Conservation (phyloP, 768 basidiomycete genomes). For the Gloeophyllum trabeum region DNA sequence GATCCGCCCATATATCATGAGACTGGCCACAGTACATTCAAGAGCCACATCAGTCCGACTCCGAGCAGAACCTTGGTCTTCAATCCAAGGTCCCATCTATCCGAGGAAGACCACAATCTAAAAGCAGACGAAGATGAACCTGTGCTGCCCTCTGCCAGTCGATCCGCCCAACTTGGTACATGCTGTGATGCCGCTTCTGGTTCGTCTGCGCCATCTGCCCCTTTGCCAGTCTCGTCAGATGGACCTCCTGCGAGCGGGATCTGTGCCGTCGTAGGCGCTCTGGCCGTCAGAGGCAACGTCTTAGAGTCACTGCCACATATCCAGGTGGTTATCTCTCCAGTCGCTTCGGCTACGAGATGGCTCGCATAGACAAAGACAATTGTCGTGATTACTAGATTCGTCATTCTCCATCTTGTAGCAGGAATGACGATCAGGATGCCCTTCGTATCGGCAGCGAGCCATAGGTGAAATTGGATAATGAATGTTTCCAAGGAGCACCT, state of each 20-base stretch:
- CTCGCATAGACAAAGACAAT: constrained; percentile 74
- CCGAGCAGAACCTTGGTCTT: constrained; percentile 30
- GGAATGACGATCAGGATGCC: constrained; percentile 74
- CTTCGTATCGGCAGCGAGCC: constrained; percentile 78
- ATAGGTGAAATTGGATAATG: constrained; percentile 82
- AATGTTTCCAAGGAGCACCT: constrained; percentile 87
- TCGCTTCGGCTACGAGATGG: constrained; percentile 67
- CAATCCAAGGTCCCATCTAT: constrained; percentile 26
- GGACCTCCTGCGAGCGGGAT: background rate
- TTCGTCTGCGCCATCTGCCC: constrained; percentile 22
- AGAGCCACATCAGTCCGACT: constrained; percentile 44
- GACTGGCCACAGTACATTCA: constrained; percentile 50
- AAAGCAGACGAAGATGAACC: constrained; percentile 16
- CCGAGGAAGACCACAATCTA: constrained; percentile 18
- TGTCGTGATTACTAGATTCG: constrained; percentile 71
- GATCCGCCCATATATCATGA: constrained; percentile 5
- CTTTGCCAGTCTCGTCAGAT: constrained; percentile 1
- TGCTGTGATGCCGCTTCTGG: constrained; percentile 28
- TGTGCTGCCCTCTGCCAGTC: constrained; percentile 26
- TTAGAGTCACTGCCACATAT: constrained; percentile 30
- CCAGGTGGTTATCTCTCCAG: constrained; percentile 54
- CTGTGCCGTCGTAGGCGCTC: constrained; percentile 6
- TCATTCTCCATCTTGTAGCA: constrained; percentile 56
- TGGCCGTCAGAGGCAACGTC: constrained; percentile 12
- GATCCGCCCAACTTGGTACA: constrained; percentile 37